Conservation (phyloP, 2,329 filamentous ascomycete species). For the Alternaria burnsii region DNA sequence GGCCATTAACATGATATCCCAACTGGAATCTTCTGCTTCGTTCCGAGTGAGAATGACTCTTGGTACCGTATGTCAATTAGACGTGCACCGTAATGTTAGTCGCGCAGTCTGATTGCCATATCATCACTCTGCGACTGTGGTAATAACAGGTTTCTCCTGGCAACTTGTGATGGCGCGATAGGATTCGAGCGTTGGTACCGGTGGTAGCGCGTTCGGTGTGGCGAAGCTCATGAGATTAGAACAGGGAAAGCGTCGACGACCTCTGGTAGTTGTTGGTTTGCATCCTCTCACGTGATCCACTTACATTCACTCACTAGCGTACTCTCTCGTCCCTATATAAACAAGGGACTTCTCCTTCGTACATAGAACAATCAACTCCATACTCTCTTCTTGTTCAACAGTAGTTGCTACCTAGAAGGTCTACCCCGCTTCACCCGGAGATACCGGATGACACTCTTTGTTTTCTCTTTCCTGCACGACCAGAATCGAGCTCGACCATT, state of each 20-base stretch:
- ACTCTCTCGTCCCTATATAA: no score
- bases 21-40: background rate
- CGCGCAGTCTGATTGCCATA: background rate
- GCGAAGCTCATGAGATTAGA: background rate
- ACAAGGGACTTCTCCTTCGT: no score
- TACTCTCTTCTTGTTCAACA: no score
- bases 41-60: background rate
- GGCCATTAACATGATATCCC: background rate
- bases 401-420: background rate
- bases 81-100: background rate
- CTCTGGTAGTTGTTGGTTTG: no score
- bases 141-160: background rate
- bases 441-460: background rate
- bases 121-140: background rate
- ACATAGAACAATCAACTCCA: no score
- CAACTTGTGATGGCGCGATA: background rate
- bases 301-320: no score
- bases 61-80: background rate
- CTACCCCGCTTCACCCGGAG: rapidly evolving
- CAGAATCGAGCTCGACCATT: background rate
- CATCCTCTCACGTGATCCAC: no score
- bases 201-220: background rate
- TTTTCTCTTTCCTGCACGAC: background rate
- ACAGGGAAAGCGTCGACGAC: background rate
- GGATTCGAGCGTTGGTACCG: background rate